These are phyloP conservation scores for Flaveria linearis DNA, from an alignment of 129 eudicot species.

Conservation along the genomic window DNA sequence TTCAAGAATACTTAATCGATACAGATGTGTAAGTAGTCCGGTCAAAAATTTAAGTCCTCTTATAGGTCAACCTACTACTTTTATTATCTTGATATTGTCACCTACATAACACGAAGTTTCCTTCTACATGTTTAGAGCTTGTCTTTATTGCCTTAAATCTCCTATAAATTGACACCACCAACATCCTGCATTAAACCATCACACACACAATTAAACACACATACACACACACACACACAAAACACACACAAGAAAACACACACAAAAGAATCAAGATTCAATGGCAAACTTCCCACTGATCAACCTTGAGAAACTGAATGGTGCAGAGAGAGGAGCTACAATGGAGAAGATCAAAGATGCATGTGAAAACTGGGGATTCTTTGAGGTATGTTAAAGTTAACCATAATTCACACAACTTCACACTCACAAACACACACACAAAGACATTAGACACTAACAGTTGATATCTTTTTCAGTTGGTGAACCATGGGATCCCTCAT, in stretches of 20 bases:
- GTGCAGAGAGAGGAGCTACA: constrained; percentile 51
- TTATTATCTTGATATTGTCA: constrained; percentile 10
- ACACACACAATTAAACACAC: constrained; percentile 14
- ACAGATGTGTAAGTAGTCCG: too few species aligned
- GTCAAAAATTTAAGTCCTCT: constrained; percentile 6
- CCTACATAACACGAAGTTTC: constrained; percentile 29
- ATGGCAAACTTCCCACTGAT: constrained; percentile 74
- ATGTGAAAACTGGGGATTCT: constrained; percentile 83
- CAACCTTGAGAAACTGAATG: constrained; percentile 63
- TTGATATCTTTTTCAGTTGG: constrained; percentile 38
- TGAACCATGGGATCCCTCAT: constrained; percentile 67
- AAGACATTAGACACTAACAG: neutral
- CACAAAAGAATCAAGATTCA: constrained; percentile 6
- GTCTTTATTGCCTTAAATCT: constrained; percentile 36
- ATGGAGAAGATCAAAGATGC: constrained; percentile 69
- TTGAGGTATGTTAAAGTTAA: constrained; percentile 56
- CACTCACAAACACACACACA: neutral
- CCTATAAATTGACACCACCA: constrained; percentile 41
- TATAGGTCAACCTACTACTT: constrained; percentile 26
- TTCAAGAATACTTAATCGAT: too few species aligned
- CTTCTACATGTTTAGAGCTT: constrained; percentile 30
- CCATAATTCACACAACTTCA: neutral
- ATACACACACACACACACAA: constrained; percentile 3
- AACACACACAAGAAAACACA: constrained; percentile 8
- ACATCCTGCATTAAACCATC: constrained; percentile 30